phyloP scores from a whole-genome alignment of 371 early-diverging fungal species.

The Mortierella sp. region DNA sequence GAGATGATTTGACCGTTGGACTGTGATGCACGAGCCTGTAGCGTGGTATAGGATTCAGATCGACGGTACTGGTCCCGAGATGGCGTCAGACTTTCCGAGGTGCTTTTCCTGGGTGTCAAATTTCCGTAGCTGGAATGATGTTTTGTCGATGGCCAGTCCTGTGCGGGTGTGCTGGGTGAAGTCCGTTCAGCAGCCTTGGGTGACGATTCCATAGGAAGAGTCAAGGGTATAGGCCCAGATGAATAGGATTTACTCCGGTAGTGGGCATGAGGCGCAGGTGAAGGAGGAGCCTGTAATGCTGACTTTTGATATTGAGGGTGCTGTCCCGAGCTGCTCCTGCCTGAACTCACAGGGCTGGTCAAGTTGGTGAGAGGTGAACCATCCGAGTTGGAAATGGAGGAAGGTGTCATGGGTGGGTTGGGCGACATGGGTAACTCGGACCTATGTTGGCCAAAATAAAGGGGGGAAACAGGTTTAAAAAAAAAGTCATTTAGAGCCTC shows the following conservation, averaged over 20 bases:
- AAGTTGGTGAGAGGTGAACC: conserved; percentile 47
- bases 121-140: conserved; percentile 24
- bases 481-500: not conserved
- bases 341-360: conserved; percentile 50
- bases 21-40: conserved; percentile 25
- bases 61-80: conserved; percentile 44
- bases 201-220: conserved; percentile 32
- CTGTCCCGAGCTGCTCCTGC: conserved; percentile 46
- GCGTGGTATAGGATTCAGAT: conserved; percentile 45
- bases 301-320: conserved; percentile 37
- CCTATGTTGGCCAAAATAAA: conserved; percentile 1
- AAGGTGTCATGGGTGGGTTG: conserved; percentile 52
- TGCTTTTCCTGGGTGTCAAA: conserved; percentile 23
- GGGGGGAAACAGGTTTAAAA: not conserved
- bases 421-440: conserved; percentile 53
- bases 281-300: conserved; percentile 39
- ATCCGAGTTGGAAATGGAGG: conserved; percentile 48
- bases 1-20: not conserved
- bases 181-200: conserved; percentile 25
- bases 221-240: conserved; percentile 49
- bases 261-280: conserved; percentile 34
- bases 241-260: conserved; percentile 51
- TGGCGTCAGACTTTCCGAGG: conserved; percentile 11
- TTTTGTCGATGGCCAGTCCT: conserved; percentile 25
- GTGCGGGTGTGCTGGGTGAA: conserved; percentile 11